Base-by-base conservation (phyloP, 352 stramenopile species). In the Phytophthora vignae region DNA sequence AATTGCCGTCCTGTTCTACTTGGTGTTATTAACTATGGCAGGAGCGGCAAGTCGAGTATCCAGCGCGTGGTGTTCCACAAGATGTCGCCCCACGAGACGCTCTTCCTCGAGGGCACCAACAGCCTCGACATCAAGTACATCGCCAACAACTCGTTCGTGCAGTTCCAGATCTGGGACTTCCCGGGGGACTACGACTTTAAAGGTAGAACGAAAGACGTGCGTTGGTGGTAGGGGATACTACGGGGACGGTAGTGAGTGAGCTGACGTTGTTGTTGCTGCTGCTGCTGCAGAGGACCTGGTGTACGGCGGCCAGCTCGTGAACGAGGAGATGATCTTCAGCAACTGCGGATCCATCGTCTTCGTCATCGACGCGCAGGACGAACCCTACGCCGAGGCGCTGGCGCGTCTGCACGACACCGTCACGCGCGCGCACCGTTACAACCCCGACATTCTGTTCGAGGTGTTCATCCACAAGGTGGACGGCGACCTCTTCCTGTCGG, bases 391-490 rank as follows among this genome's bases (percentile, higher is more conserved):
- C 1, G 93, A 98, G 66, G 90, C 91, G 4, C 69, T 98, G 33
- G 84, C 88, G 46, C 84, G 93, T 14, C 80, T 98, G 56, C 89
- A 97, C 38, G 94, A 98, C 63, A 97, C 91, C 10, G 91, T 98
- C 48, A 85, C 84, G 49, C 82, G 88, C 19, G 93, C 91, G 36
- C 90, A 97, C 62, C 73, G 80, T 21, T 95, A 98, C 79, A 99
- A 99, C 76, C 96, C 97, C 11, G 89, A 97, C 65, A 98, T 99
- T 71, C 86, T 96, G 42, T 97, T 99, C 64, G 97, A 99, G 74
- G 96, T 99, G 21, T 99, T 99, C 76, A 99, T 99, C 61, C 98
- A 99, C 91, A 99, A 99, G 79, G 97, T 99, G 8, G 98, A 99
- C 76, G 98, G 98, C 33, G 98, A 99, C 70, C 77, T 99, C 6